Evolutionary conservation across 768 basidiomycete genomes (phyloP).

Genomic region (Phlegmacium glaucopus): DNA sequence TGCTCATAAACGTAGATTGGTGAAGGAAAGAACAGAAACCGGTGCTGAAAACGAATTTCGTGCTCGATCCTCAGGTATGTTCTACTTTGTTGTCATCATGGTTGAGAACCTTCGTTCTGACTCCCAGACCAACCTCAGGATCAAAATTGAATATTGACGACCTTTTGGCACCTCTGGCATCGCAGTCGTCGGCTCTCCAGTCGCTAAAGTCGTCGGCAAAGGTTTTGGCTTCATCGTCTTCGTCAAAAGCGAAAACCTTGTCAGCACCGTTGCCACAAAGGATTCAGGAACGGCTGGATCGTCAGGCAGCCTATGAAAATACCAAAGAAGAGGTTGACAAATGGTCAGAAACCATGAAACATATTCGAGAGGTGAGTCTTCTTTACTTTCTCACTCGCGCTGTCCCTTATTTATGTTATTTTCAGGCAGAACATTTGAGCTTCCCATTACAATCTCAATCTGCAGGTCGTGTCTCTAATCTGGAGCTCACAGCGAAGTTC

Average conservation of each 20-base stretch:
- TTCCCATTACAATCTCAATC: conserved; percentile 77
- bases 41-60: conserved; percentile 83
- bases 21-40: conserved; percentile 73
- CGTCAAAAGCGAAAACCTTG: conserved; percentile 56
- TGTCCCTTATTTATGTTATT: conserved; percentile 1
- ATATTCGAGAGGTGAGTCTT: conserved; percentile 72
- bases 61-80: conserved; percentile 45
- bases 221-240: conserved; percentile 48
- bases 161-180: conserved; percentile 68
- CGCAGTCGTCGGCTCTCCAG: conserved; percentile 58
- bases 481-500: conserved; percentile 81
- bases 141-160: conserved; percentile 66
- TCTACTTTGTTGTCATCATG: not conserved
- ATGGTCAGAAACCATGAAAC: conserved; percentile 91
- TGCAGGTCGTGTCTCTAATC: conserved; percentile 56
- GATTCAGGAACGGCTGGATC: conserved; percentile 84
- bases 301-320: conserved; percentile 92
- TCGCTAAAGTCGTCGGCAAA: conserved; percentile 72
- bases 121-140: conserved; percentile 30
- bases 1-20: conserved; percentile 52
- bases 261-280: conserved; percentile 84
- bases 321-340: conserved; percentile 92
- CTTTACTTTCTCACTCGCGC: conserved; percentile 1
- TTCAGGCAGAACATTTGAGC: conserved; percentile 79
- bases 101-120: not conserved